Conservation (phyloP, 192 early-diverging fungal species). For the Coemansia sp. region DNA sequence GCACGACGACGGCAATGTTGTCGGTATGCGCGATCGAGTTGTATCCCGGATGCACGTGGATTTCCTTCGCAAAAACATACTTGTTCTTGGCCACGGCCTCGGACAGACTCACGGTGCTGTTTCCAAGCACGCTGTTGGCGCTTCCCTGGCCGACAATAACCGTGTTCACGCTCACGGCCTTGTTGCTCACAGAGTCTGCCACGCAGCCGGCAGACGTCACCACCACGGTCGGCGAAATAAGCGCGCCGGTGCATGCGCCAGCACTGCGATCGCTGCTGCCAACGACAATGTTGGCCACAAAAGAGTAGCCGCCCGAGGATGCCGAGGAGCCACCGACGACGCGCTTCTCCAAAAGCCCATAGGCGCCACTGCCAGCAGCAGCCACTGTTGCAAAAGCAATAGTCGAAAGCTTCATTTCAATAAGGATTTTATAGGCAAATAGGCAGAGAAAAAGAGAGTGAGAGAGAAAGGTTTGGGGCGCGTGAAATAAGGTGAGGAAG, state of each 20-base stretch:
- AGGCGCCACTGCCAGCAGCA: slow-evolving; percentile 29
- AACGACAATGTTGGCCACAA: slow-evolving; percentile 30
- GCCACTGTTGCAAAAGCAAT: slow-evolving; percentile 29
- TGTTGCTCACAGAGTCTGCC: slow-evolving; percentile 46
- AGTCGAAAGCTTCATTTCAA: slow-evolving; percentile 31
- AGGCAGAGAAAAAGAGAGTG: not conserved
- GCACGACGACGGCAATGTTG: slow-evolving; percentile 40
- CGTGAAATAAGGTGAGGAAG: not conserved
- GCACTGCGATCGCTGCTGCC: slow-evolving; percentile 13
- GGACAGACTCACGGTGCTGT: slow-evolving; percentile 12
- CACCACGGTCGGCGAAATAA: slow-evolving; percentile 36
- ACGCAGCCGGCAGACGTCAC: slow-evolving; percentile 41
- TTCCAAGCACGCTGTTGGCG: slow-evolving; percentile 12
- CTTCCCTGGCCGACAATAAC: slow-evolving; percentile 38
- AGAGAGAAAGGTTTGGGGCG: not conserved
- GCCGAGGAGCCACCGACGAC: slow-evolving; percentile 27
- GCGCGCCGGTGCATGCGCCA: slow-evolving; percentile 37
- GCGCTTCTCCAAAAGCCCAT: slow-evolving; percentile 27
- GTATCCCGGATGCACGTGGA: slow-evolving; percentile 42
- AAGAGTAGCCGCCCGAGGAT: slow-evolving; percentile 19
- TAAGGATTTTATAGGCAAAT: not conserved
- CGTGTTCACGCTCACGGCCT: slow-evolving; percentile 25
- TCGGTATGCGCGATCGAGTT: slow-evolving; percentile 47
- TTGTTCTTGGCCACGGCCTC: slow-evolving; percentile 15
- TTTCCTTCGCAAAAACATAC: slow-evolving; percentile 25